Evolutionary conservation across 768 basidiomycete genomes (phyloP).

Genomic region (Agaricus sinodeliciosus): DNA sequence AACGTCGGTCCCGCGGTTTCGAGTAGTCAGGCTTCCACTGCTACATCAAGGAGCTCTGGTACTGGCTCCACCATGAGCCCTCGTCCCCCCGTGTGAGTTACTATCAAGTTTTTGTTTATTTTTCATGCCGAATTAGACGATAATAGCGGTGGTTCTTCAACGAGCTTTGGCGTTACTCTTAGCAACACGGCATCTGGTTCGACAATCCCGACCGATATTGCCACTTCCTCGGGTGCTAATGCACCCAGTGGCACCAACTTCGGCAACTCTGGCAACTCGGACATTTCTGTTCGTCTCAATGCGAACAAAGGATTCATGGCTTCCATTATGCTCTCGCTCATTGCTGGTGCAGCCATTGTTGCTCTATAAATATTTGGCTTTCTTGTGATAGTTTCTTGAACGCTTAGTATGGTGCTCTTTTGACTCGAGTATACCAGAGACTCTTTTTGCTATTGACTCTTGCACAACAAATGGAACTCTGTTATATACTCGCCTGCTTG

Average conservation of each 20-base stretch:
- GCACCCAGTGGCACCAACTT: slow-evolving; percentile 15
- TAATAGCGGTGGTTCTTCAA: not conserved
- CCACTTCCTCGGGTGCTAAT: slow-evolving; percentile 4
- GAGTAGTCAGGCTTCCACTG: not conserved
- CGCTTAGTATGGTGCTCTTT: not conserved
- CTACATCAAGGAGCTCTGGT: not conserved
- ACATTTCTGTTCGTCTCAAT: slow-evolving; percentile 26
- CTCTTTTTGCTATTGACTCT: not conserved
- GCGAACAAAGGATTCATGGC: slow-evolving; percentile 7
- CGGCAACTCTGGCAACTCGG: slow-evolving; percentile 15
- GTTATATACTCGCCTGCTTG: not conserved
- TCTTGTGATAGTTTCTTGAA: slow-evolving; percentile 2
- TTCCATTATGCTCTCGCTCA: slow-evolving; percentile 24
- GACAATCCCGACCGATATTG: slow-evolving; percentile 8
- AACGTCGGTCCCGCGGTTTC: slow-evolving; percentile 22
- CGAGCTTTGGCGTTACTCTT: slow-evolving; percentile 14
- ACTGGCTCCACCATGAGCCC: not conserved
- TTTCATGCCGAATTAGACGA: too few species aligned
- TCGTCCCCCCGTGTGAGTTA: slow-evolving; percentile 9
- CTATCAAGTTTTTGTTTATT: too few species aligned
- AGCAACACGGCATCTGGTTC: slow-evolving; percentile 12
- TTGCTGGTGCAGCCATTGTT: slow-evolving; percentile 42
- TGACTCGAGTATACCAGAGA: not conserved
- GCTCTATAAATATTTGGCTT: slow-evolving; percentile 26
- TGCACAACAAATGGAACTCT: not conserved